These are phyloP conservation scores for Psophocarpus tetragonolobus DNA, from an alignment of 306 rosid species.

Conservation along the genomic window DNA sequence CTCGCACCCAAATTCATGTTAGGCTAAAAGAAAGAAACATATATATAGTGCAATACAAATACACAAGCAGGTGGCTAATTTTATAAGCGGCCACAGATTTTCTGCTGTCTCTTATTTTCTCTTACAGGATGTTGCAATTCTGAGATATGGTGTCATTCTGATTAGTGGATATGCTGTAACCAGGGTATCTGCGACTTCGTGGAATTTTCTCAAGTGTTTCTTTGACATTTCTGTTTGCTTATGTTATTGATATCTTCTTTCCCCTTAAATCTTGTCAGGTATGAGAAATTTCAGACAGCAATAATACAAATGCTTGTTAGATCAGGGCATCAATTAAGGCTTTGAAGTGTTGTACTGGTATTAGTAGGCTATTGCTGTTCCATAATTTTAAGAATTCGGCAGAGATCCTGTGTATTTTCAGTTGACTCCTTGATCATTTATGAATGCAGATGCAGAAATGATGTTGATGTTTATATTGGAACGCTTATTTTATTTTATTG, in stretches of 20 bases:
- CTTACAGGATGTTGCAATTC: slow-evolving; percentile 54
- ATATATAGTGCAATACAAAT: slow-evolving; percentile 56
- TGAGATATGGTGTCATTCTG: slow-evolving; percentile 48
- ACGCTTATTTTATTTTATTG: neutral
- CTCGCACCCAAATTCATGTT: slow-evolving; percentile 47
- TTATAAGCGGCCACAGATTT: slow-evolving; percentile 66
- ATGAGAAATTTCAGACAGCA: slow-evolving; percentile 49
- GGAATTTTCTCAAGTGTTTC: slow-evolving; percentile 26
- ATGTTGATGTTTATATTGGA: slow-evolving; percentile 33
- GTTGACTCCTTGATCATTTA: slow-evolving; percentile 29
- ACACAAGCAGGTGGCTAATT: slow-evolving; percentile 72
- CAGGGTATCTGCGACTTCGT: slow-evolving; percentile 48
- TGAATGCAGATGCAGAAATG: slow-evolving; percentile 40
- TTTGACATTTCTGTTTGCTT: neutral
- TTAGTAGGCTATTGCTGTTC: slow-evolving; percentile 48
- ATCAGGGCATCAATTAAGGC: slow-evolving; percentile 44
- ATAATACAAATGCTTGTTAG: slow-evolving; percentile 50
- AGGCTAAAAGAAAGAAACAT: slow-evolving; percentile 45
- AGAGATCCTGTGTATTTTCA: slow-evolving; percentile 48
- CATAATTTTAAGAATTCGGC: slow-evolving; percentile 53
- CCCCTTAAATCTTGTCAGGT: slow-evolving; percentile 48
- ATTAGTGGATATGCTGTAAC: slow-evolving; percentile 44
- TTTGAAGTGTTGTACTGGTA: slow-evolving; percentile 46
- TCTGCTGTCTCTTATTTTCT: slow-evolving; percentile 52
- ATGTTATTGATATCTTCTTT: slow-evolving; percentile 32